Evolutionary conservation across 331 rosid genomes (phyloP).

Genomic region (Quercus phellos): DNA sequence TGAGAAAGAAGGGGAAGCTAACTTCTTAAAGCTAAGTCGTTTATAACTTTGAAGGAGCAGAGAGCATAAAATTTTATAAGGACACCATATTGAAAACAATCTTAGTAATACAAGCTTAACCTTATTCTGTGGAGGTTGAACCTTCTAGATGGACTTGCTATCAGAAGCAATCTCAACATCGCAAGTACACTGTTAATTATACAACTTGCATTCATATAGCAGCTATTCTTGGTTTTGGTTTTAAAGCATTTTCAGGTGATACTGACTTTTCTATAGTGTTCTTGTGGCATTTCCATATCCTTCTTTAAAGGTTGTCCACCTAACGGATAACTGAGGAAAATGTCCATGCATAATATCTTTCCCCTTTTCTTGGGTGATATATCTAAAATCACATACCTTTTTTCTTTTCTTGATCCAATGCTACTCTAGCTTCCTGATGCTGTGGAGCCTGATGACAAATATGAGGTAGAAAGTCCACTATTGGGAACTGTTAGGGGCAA

Average conservation of each 20-base stretch:
- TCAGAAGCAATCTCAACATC: neutral
- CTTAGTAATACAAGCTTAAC: neutral
- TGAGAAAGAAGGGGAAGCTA: neutral
- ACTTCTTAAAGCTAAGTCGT: neutral
- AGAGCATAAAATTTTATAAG: no score
- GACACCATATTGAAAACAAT: neutral
- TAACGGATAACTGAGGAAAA: neutral
- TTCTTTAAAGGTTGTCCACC: neutral
- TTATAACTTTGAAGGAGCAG: neutral
- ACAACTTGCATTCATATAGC: neutral
- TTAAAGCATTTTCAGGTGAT: neutral
- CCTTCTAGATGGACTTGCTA: neutral
- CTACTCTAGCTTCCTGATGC: slow-evolving; percentile 60
- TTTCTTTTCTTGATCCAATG: slow-evolving; percentile 11
- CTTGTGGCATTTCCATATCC: neutral
- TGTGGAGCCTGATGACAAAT: slow-evolving; percentile 56
- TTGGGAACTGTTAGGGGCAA: slow-evolving; percentile 78
- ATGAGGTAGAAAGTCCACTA: slow-evolving; percentile 73
- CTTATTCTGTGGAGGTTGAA: neutral
- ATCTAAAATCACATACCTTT: neutral
- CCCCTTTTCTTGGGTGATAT: neutral
- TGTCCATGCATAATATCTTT: neutral
- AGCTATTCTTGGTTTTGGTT: neutral
- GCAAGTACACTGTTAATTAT: neutral
- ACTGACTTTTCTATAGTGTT: neutral